phyloP scores from a whole-genome alignment of 2,329 filamentous ascomycete species.

The Diaporthe nobilis region DNA sequence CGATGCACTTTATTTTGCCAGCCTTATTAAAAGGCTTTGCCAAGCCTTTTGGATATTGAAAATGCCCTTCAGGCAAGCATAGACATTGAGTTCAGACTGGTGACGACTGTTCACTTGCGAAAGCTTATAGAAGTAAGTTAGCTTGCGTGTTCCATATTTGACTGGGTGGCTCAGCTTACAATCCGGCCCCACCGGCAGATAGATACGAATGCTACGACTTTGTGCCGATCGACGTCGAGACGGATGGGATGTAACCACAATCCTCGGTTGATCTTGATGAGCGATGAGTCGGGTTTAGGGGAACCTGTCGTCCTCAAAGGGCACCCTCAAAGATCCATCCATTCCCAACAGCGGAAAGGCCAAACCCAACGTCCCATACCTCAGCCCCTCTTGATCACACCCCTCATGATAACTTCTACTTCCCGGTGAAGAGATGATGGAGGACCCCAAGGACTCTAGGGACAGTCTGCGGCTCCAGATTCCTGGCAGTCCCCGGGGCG shows the following conservation, averaged over 20 bases:
- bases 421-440: conserved; percentile 16
- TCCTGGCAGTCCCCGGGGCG: not conserved
- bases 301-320: conserved; percentile 4
- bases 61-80: not conserved
- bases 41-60: not conserved
- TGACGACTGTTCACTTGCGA: not conserved
- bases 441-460: conserved; percentile 13
- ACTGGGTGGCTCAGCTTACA: conserved; percentile 24
- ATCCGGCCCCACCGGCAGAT: conserved; percentile 8
- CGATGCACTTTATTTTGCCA: not conserved
- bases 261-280: conserved; percentile 29
- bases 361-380: not conserved
- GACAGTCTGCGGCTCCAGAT: not conserved
- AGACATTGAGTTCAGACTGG: not conserved
- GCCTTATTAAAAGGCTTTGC: conserved; percentile 5
- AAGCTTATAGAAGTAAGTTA: conserved; percentile 15
- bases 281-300: conserved; percentile 2
- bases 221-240: conserved; percentile 17
- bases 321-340: not conserved
- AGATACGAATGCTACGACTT: not conserved
- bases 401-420: not conserved
- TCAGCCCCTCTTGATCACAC: not conserved
- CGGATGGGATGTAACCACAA: not conserved
- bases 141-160: conserved; percentile 21
- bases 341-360: not conserved